These are phyloP conservation scores for Gymnopus androsaceus DNA, from an alignment of 1,284 basidiomycete genomes.

Conservation along the genomic window DNA sequence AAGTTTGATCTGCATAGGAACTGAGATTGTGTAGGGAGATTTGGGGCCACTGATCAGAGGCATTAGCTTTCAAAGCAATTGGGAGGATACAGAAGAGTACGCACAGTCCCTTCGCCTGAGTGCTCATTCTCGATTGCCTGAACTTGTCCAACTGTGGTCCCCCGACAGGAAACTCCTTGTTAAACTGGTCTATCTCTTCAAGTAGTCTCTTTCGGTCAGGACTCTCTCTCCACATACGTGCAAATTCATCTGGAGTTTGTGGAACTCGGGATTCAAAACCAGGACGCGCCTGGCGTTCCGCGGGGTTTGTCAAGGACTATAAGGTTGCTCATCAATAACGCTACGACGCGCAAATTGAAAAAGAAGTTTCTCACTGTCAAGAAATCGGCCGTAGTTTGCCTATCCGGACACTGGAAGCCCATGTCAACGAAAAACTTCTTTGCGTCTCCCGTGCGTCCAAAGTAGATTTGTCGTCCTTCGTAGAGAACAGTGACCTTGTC, in stretches of 20 bases:
- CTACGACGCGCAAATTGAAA: not conserved
- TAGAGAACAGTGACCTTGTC: slow-evolving; percentile 38
- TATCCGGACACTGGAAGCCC: slow-evolving; percentile 60
- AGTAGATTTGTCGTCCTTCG: slow-evolving; percentile 54
- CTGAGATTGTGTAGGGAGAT: slow-evolving; percentile 40
- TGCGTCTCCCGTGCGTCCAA: slow-evolving; percentile 50
- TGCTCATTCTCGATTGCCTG: slow-evolving; percentile 35
- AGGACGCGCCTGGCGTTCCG: slow-evolving; percentile 49
- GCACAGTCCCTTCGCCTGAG: slow-evolving; percentile 41
- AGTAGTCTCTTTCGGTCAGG: slow-evolving; percentile 33
- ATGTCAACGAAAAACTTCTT: slow-evolving; percentile 67
- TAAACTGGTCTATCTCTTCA: slow-evolving; percentile 36
- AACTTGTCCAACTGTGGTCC: slow-evolving; percentile 38
- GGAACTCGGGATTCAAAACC: slow-evolving; percentile 51
- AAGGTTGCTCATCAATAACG: slow-evolving; percentile 7
- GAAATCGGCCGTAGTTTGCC: slow-evolving; percentile 75
- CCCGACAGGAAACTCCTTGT: slow-evolving; percentile 35
- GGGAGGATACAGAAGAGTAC: slow-evolving; percentile 24
- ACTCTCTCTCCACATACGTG: slow-evolving; percentile 32
- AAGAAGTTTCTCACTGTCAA: slow-evolving; percentile 34
- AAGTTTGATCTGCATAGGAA: slow-evolving; percentile 53
- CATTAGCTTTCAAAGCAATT: not conserved
- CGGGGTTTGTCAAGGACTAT: slow-evolving; percentile 57
- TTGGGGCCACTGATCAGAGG: slow-evolving; percentile 18
- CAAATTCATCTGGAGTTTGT: slow-evolving; percentile 58